Conservation (phyloP, 2,329 filamentous ascomycete genomes). For the Xylariaceae sp. region DNA sequence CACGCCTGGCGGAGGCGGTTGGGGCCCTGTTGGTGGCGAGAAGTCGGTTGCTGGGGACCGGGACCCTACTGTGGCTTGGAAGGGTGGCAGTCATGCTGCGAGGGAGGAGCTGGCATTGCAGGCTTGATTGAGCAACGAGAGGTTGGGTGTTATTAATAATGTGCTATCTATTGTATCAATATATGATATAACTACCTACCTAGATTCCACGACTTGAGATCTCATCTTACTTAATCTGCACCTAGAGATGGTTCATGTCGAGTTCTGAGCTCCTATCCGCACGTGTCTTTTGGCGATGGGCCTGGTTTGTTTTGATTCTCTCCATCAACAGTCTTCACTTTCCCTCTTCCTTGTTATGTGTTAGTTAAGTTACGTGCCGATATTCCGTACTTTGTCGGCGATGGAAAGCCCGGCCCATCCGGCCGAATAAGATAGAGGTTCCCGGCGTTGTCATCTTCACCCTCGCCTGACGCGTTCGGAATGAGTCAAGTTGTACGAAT, state of each 20-base stretch:
- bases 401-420: too few relatives aligned
- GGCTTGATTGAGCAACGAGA: slow-evolving; percentile 26
- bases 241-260: not conserved
- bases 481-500: too few relatives aligned
- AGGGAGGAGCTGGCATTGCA: slow-evolving; percentile 56
- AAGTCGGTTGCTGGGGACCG: slow-evolving; percentile 43
- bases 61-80: slow-evolving; percentile 53
- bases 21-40: slow-evolving; percentile 57
- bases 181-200: not conserved
- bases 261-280: too few relatives aligned
- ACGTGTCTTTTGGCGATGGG: too few relatives aligned
- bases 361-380: too few relatives aligned
- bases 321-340: too few relatives aligned
- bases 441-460: too few relatives aligned
- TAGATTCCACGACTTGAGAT: not conserved
- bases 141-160: not conserved
- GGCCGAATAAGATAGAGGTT: too few relatives aligned
- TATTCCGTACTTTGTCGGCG: too few relatives aligned
- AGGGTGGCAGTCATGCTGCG: slow-evolving; percentile 51
- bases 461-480: too few relatives aligned
- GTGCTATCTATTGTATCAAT: not conserved
- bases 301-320: too few relatives aligned
- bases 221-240: not conserved
- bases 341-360: too few relatives aligned
- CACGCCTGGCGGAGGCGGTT: slow-evolving; percentile 75